phyloP scores from a whole-genome alignment of 306 rosid genomes.

The Ammopiptanthus mongolicus region DNA sequence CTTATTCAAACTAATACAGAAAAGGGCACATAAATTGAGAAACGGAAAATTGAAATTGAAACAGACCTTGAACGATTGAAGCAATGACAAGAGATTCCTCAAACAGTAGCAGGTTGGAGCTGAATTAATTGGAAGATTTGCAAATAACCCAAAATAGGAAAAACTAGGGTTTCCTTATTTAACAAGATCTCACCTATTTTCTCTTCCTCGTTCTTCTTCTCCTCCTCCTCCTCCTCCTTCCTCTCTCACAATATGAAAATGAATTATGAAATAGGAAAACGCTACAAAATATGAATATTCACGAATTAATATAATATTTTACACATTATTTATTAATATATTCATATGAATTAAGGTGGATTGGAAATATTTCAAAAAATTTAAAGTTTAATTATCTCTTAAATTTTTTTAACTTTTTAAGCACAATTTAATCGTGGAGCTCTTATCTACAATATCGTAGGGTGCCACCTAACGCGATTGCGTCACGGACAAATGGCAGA shows the following conservation, averaged over 20 bases:
- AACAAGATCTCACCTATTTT: slow-evolving; percentile 33
- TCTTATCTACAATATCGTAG: slow-evolving; percentile 21
- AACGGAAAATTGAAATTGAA: slow-evolving; percentile 3
- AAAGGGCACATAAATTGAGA: slow-evolving; percentile 3
- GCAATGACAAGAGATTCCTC: slow-evolving; percentile 26
- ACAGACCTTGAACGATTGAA: slow-evolving; percentile 35
- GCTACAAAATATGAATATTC: slow-evolving; percentile 29
- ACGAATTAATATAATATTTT: slow-evolving; percentile 22
- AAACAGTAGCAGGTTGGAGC: slow-evolving; percentile 26
- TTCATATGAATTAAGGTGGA: neutral
- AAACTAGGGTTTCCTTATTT: slow-evolving; percentile 41
- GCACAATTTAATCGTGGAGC: slow-evolving; percentile 42
- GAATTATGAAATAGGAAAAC: slow-evolving; percentile 26
- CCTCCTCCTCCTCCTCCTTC: slow-evolving; percentile 6
- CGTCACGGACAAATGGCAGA: slow-evolving; percentile 29
- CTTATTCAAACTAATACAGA: neutral
- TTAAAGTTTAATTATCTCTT: neutral
- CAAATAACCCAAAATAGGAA: slow-evolving; percentile 17
- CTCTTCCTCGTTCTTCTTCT: neutral
- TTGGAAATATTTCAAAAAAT: neutral
- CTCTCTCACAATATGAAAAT: slow-evolving; percentile 9
- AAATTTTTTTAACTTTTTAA: neutral
- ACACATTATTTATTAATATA: neutral
- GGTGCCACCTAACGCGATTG: neutral
- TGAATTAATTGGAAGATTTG: slow-evolving; percentile 18